phyloP scores from a whole-genome alignment of 768 basidiomycete genomes.

The Rossbeevera mucosa region DNA sequence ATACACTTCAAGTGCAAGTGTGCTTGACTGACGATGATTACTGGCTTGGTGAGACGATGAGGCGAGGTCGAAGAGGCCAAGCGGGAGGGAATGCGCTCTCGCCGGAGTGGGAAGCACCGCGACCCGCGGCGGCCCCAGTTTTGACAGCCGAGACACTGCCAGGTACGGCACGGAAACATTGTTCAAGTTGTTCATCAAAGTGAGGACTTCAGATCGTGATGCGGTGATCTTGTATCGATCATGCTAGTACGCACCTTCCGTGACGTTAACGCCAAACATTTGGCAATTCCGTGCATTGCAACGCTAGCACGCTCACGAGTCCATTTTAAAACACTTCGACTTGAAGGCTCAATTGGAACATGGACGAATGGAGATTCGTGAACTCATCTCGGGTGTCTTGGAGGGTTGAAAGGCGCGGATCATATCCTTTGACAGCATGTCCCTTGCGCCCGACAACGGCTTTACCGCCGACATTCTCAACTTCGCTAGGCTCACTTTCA shows the following conservation, averaged over 20 bases:
- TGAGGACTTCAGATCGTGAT: background rate
- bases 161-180: background rate
- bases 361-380: conserved; percentile 11
- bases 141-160: background rate
- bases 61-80: too few relatives aligned
- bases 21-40: background rate
- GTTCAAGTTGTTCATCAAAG: background rate
- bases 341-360: background rate
- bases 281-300: too few relatives aligned
- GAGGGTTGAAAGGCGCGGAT: conserved; percentile 33
- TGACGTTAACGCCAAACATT: too few relatives aligned
- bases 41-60: background rate
- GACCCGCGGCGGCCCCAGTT: background rate
- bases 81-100: background rate
- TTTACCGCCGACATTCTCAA: conserved; percentile 52
- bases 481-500: conserved; percentile 47
- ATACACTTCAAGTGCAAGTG: background rate
- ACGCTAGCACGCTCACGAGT: too few relatives aligned
- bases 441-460: conserved; percentile 31
- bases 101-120: background rate
- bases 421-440: conserved; percentile 40
- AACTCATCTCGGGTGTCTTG: conserved; percentile 15
- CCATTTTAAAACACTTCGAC: conserved; percentile 3
- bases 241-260: conserved; percentile 7
- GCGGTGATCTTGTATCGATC: background rate